These are phyloP conservation scores for Alopecurus myosuroides DNA, from an alignment of 176 grass and related monocot species.

Conservation along the genomic window DNA sequence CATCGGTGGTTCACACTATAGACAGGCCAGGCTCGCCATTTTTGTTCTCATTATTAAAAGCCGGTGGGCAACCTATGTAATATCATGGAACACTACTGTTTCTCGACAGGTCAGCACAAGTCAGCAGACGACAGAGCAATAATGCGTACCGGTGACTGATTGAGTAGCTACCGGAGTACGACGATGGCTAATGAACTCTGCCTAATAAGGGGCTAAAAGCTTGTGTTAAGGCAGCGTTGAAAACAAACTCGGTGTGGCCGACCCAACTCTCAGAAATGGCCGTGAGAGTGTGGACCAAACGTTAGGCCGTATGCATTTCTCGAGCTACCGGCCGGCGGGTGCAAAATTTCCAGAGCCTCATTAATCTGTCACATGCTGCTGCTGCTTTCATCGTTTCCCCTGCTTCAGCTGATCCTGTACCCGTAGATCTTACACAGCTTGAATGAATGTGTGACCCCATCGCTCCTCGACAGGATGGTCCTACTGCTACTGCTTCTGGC, in stretches of 20 bases:
- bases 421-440: too few species aligned
- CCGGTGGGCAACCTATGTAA: background rate
- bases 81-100: background rate
- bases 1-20: background rate
- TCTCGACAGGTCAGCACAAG: background rate
- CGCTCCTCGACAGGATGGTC: background rate
- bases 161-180: background rate
- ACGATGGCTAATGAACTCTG: background rate
- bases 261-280: slow-evolving; percentile 16
- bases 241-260: background rate
- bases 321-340: background rate
- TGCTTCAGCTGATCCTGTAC: too few species aligned
- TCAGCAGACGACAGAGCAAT: background rate
- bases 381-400: background rate
- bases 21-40: background rate
- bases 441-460: background rate
- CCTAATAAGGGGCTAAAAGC: background rate
- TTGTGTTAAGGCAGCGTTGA: background rate
- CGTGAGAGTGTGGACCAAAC: slow-evolving; percentile 30
- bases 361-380: background rate
- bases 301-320: slow-evolving; percentile 32
- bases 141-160: background rate
- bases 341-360: background rate
- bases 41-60: too few species aligned
- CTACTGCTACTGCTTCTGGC: background rate